Evolutionary conservation across 495 filamentous ascomycete genomes (phyloP), one percentile per base, ranked within the genome.

Genomic region (Podospora conica): DNA sequence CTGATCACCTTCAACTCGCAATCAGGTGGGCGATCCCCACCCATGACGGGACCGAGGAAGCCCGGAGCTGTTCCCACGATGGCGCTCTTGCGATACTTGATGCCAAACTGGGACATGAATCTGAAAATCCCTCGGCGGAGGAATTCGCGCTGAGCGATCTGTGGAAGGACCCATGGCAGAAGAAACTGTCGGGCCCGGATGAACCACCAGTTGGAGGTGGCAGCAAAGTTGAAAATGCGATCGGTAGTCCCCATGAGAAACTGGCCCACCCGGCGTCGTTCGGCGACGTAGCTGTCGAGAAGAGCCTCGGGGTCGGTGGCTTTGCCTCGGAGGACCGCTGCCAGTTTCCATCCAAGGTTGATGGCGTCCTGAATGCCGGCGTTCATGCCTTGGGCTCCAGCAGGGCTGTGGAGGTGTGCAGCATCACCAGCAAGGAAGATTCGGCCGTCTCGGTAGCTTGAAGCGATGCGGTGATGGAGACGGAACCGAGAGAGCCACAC

Each of bases 371-470:
- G 80, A 25, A 88, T 83, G 0, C 86, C 85, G 0, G 82, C 83
- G 68, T 89, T 89, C 79, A 88, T 83, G 3, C 86, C 86, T 61
- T 86, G 85, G 1, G 82, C 86, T 0, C 83, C 85, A 0, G 79
- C 80, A 0, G 85, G 84, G 33, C 80, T 83, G 69, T 86, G 83
- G 28, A 82, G 84, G 66, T 89, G 86, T 3, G 83, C 84, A 6
- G 86, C 81, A 71, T 87, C 85, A 15, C 85, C 85, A 27, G 82
- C 84, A 0, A 87, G 74, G 28, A 87, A 80, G 3, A 87, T 72
- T 4, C 80, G 75, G 15, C 72, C 66, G 22, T 76, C 66, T 18
- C 72, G 67, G 61, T 77, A 79, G 28, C 68, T 70, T 60, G 71
- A 75, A 24, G 77, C 78, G 57, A 66, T 68, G 27, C 78, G 75